Evolutionary conservation across 2,329 filamentous ascomycete genomes (phyloP).

Genomic region (Colletotrichum karsti): DNA sequence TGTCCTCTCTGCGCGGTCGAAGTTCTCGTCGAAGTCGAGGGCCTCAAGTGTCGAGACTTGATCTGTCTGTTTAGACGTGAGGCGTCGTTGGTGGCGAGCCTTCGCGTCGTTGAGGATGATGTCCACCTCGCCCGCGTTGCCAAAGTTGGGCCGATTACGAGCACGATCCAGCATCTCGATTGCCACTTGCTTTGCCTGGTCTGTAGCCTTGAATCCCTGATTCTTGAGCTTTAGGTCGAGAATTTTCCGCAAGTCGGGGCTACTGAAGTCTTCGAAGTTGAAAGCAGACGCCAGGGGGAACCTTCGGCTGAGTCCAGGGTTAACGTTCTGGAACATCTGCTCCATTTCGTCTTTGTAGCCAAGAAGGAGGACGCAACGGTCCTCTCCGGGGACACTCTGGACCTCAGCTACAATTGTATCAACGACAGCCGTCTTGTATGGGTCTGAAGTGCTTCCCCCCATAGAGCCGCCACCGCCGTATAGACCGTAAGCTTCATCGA

Average conservation of each 20-base stretch:
- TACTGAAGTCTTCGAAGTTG: constrained; percentile 72
- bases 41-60: constrained; percentile 38
- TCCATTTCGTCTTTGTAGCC: constrained; percentile 77
- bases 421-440: constrained; percentile 71
- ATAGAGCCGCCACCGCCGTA: constrained; percentile 47
- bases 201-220: constrained; percentile 60
- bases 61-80: not conserved
- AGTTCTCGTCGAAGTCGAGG: constrained; percentile 67
- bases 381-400: constrained; percentile 74
- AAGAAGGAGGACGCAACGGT: constrained; percentile 76
- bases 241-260: constrained; percentile 66
- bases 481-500: constrained; percentile 82
- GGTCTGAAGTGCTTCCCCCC: constrained; percentile 33
- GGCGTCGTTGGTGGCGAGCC: constrained; percentile 32
- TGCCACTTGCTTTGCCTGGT: constrained; percentile 60
- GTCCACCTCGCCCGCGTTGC: constrained; percentile 80
- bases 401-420: constrained; percentile 81
- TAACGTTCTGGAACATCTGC: constrained; percentile 77
- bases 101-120: constrained; percentile 62
- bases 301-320: constrained; percentile 73
- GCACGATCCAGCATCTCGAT: constrained; percentile 68
- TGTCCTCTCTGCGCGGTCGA: constrained; percentile 57
- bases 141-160: constrained; percentile 72
- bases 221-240: constrained; percentile 69
- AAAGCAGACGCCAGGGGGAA: constrained; percentile 74